Conservation (phyloP, 2,329 filamentous ascomycete genomes). For the Ophiostoma pallidulum region DNA sequence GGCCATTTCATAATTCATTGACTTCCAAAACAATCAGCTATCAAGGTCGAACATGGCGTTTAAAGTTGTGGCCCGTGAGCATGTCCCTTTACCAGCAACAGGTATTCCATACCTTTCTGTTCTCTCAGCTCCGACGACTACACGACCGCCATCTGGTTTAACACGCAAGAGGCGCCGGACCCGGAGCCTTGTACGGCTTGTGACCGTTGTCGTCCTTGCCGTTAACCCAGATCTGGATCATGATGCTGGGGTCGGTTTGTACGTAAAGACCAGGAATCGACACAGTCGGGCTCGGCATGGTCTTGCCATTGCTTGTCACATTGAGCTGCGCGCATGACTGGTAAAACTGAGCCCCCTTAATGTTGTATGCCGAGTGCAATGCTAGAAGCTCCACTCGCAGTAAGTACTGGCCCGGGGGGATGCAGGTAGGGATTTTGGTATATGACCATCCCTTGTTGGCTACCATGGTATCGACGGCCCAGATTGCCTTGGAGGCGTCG, state of each 20-base stretch:
- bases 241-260: constrained; percentile 21
- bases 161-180: too few species aligned
- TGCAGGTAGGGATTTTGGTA: constrained; percentile 26
- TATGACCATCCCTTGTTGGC: too few species aligned
- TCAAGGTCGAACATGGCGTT: too few species aligned
- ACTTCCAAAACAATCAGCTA: too few species aligned
- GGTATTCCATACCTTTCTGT: too few species aligned
- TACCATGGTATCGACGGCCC: constrained; percentile 22
- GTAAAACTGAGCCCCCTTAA: constrained; percentile 28
- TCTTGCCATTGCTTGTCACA: constrained; percentile 21
- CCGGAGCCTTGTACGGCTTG: too few species aligned
- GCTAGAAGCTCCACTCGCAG: constrained; percentile 29
- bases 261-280: constrained; percentile 25
- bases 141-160: too few species aligned
- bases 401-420: constrained; percentile 28
- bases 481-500: constrained; percentile 24
- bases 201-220: constrained; percentile 27
- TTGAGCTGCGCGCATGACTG: constrained; percentile 24
- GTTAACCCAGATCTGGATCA: constrained; percentile 33
- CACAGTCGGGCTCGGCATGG: constrained; percentile 18
- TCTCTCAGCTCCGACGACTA: too few species aligned
- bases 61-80: too few species aligned
- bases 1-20: too few species aligned
- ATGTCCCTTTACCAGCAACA: too few species aligned
- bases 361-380: constrained; percentile 23